These are phyloP conservation scores for Lepidium aucheri DNA, from an alignment of 345 rosid genomes.

Conservation along the genomic window DNA sequence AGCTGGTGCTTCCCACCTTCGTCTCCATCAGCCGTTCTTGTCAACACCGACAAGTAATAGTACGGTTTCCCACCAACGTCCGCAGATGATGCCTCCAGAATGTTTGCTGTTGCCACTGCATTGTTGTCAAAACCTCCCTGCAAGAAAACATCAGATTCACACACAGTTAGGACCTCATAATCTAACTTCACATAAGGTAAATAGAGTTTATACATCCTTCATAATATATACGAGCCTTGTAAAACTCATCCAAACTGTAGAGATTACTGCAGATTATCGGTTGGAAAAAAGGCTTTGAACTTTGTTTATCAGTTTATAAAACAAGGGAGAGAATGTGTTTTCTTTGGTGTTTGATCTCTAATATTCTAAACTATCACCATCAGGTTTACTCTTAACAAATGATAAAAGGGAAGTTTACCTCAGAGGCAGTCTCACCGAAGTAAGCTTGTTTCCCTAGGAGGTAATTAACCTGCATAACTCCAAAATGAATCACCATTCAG, in stretches of 20 bases:
- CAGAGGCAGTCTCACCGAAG: conserved; percentile 62
- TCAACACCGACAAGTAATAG: conserved; percentile 60
- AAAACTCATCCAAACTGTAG: neutral
- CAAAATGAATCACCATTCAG: neutral
- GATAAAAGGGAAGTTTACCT: conserved; percentile 39
- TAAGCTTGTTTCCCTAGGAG: conserved; percentile 82
- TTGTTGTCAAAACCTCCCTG: conserved; percentile 83
- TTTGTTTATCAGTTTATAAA: neutral
- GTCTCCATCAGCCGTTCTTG: conserved; percentile 97
- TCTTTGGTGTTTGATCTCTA: neutral
- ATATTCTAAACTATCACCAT: neutral
- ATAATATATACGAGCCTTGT: neutral
- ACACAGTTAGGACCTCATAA: neutral
- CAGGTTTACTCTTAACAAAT: neutral
- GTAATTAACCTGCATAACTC: conserved; percentile 54
- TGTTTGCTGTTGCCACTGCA: conserved; percentile 82
- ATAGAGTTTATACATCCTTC: neutral
- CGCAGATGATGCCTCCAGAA: conserved; percentile 48
- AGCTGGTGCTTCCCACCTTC: conserved; percentile 95
- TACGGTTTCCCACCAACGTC: conserved; percentile 47
- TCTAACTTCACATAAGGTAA: neutral
- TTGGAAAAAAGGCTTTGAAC: neutral
- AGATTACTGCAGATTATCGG: neutral
- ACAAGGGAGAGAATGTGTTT: neutral
- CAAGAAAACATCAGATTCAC: neutral